Conservation (phyloP, 257 asterid genomes). For the Orobanche coerulescens region DNA sequence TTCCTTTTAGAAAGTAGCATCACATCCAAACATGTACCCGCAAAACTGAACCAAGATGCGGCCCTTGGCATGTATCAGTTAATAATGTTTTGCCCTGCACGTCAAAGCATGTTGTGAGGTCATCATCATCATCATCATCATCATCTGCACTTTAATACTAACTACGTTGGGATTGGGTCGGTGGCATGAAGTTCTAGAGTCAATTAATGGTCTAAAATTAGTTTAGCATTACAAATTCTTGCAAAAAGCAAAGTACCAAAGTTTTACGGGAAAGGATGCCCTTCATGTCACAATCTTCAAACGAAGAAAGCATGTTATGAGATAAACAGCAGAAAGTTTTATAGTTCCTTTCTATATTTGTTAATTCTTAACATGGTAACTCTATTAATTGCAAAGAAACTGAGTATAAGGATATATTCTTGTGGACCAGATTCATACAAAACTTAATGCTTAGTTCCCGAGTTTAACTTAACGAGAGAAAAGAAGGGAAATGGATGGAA, state of each 20-base stretch:
- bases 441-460: too few species aligned
- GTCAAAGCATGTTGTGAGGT: background rate
- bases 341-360: background rate
- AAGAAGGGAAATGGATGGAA: too few species aligned
- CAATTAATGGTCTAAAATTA: too few species aligned
- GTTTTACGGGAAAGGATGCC: too few species aligned
- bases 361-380: background rate
- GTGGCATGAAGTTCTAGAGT: too few species aligned
- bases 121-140: too few species aligned
- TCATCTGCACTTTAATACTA: too few species aligned
- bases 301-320: background rate
- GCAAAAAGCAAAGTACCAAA: too few species aligned
- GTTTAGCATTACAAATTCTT: too few species aligned
- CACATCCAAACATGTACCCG: conserved; percentile 2
- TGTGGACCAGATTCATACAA: conserved; percentile 2
- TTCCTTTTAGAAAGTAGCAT: background rate
- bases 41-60: background rate
- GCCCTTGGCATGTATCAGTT: background rate
- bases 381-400: background rate
- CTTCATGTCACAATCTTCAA: background rate
- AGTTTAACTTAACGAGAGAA: too few species aligned
- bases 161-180: too few species aligned
- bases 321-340: background rate
- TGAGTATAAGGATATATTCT: background rate
- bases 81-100: conserved; percentile 7